A percentile compares a stretch with the other conserved stretches of the same genome.
These are phyloP conservation scores for Saccharomycopsis sp. DNA, from an alignment of 805 yeast species.

Conservation along the genomic window DNA sequence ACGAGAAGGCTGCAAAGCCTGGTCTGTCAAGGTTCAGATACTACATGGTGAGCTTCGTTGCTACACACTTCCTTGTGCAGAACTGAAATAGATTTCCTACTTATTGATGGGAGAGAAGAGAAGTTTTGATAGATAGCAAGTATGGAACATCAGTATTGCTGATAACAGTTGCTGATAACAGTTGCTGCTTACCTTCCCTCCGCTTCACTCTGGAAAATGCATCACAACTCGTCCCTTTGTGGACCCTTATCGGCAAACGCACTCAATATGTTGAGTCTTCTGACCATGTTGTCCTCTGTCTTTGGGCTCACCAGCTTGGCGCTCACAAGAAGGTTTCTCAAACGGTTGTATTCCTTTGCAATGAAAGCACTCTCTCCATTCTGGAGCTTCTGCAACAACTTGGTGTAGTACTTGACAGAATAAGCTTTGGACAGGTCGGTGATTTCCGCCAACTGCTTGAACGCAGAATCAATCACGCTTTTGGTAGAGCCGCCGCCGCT, in stretches of 20 bases:
- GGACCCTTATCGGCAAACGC: slow-evolving; percentile 3
- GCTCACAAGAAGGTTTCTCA: slow-evolving; percentile 32
- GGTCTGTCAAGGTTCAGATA: too few relatives aligned
- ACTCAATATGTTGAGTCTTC: slow-evolving; percentile 41
- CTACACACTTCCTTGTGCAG: too few relatives aligned
- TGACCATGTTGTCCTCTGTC: slow-evolving; percentile 40
- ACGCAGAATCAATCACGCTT: slow-evolving; percentile 28
- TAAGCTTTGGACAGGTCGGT: slow-evolving; percentile 19
- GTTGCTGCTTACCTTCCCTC: too few relatives aligned
- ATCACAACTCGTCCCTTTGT: slow-evolving; percentile 5
- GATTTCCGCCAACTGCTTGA: slow-evolving; percentile 30
- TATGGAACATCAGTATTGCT: too few relatives aligned
- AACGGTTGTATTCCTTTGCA: slow-evolving; percentile 34
- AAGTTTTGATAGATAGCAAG: too few relatives aligned
- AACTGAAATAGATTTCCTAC: too few relatives aligned
- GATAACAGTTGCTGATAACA: too few relatives aligned
- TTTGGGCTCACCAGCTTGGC: slow-evolving; percentile 28
- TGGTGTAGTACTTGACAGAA: slow-evolving; percentile 38
- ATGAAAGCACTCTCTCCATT: slow-evolving; percentile 37
- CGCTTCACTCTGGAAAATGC: too few relatives aligned
- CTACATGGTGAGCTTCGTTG: too few relatives aligned
- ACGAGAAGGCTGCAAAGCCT: too few relatives aligned
- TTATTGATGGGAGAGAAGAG: too few relatives aligned
- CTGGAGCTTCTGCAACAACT: slow-evolving; percentile 35
- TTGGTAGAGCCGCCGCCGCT: slow-evolving; percentile 22